Percentiles rank a stretch among this genome's conserved stretches.
These are phyloP conservation scores for Tuber indicum DNA, from an alignment of 495 filamentous ascomycete genomes.

Conservation along the genomic window DNA sequence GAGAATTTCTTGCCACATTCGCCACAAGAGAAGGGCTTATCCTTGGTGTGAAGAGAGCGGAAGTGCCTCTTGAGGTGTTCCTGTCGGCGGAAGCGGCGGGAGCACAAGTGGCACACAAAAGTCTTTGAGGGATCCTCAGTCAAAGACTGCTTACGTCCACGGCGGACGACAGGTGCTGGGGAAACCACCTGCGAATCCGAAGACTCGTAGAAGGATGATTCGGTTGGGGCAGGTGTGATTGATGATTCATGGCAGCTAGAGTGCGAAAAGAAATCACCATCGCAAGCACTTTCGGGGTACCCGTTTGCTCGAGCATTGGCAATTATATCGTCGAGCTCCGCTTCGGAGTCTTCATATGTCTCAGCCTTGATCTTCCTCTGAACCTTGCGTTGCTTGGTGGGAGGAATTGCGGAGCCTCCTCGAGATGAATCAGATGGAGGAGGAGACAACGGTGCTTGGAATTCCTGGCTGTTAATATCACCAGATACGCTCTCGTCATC, in stretches of 20 bases:
- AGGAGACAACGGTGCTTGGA: constrained; percentile 46
- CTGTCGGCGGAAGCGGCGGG: constrained; percentile 93
- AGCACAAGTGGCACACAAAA: constrained; percentile 92
- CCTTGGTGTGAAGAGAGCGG: constrained; percentile 93
- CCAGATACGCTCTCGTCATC: constrained; percentile 51
- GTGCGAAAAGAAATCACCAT: constrained; percentile 43
- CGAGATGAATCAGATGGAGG: constrained; percentile 46
- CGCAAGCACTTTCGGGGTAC: constrained; percentile 44
- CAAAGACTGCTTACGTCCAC: constrained; percentile 95
- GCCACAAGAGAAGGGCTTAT: constrained; percentile 95
- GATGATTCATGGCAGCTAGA: constrained; percentile 36
- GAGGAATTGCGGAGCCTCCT: constrained; percentile 39
- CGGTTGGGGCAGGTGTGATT: constrained; percentile 41
- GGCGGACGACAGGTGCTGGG: constrained; percentile 66
- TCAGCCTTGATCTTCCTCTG: constrained; percentile 54
- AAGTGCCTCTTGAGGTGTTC: constrained; percentile 99
- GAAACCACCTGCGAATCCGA: constrained; percentile 42
- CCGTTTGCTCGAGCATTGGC: constrained; percentile 28
- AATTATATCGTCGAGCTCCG: constrained; percentile 42
- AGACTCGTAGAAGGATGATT: constrained; percentile 44
- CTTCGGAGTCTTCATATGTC: constrained; percentile 38
- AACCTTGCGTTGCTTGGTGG: constrained; percentile 55
- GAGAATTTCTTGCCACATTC: constrained; percentile 99
- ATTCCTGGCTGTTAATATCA: constrained; percentile 19
- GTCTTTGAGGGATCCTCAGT: constrained; percentile 98